Evolutionary conservation across 805 yeast genomes (phyloP).

Genomic region (Cyberlindnera mississippiensis): DNA sequence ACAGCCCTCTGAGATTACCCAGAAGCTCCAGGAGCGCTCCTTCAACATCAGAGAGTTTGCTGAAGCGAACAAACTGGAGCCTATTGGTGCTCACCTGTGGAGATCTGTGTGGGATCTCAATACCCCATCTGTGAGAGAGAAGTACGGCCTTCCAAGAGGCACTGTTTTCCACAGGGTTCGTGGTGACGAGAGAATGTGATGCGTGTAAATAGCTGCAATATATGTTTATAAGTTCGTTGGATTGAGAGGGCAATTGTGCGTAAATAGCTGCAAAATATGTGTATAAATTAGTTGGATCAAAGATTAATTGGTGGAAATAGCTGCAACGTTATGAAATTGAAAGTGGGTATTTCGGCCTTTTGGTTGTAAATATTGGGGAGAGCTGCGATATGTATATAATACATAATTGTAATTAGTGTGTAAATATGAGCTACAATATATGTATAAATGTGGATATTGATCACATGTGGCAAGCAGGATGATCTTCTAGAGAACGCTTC

Average conservation of each 20-base stretch:
- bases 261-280: too few species aligned
- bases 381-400: too few species aligned
- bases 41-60: slow-evolving; percentile 76
- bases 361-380: too few species aligned
- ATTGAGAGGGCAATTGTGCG: neutral
- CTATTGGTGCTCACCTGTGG: slow-evolving; percentile 93
- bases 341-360: too few species aligned
- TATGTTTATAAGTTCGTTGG: neutral
- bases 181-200: slow-evolving; percentile 20
- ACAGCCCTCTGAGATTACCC: slow-evolving; percentile 40
- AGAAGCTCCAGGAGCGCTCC: slow-evolving; percentile 31
- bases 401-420: too few species aligned
- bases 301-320: too few species aligned
- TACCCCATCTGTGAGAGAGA: slow-evolving; percentile 60
- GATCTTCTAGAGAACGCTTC: too few species aligned
- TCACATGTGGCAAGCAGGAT: too few species aligned
- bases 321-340: too few species aligned
- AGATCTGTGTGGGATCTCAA: slow-evolving; percentile 80
- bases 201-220: slow-evolving; percentile 8
- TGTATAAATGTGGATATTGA: too few species aligned
- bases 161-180: slow-evolving; percentile 54
- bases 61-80: slow-evolving; percentile 47
- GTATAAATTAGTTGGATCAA: too few species aligned
- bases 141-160: slow-evolving; percentile 73
- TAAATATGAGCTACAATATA: too few species aligned